Evolutionary conservation across 768 basidiomycete species (phyloP).

Genomic region (Termitomyces sp.): DNA sequence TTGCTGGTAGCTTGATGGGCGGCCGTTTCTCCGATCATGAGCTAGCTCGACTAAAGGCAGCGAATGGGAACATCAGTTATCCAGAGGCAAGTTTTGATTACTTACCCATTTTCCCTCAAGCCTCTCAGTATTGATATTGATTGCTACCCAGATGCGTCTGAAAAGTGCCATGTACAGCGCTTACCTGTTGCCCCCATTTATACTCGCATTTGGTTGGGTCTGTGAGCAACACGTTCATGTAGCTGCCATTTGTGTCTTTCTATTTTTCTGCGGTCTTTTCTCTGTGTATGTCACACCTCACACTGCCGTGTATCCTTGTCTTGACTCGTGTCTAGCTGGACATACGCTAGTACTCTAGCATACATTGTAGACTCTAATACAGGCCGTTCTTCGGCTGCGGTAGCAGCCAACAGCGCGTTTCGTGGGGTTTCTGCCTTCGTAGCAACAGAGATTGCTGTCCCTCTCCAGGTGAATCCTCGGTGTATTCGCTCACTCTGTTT

Average conservation of each 20-base stretch:
- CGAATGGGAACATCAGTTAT: conserved; percentile 35
- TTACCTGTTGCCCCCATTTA: conserved; percentile 51
- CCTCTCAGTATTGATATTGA: neutral
- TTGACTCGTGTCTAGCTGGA: conserved; percentile 27
- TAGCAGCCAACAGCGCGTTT: conserved; percentile 72
- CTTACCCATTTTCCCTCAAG: neutral
- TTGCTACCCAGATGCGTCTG: conserved; percentile 58
- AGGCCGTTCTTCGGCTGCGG: conserved; percentile 72
- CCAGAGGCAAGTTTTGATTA: conserved; percentile 55
- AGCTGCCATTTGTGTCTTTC: conserved; percentile 60
- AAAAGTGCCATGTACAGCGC: conserved; percentile 56
- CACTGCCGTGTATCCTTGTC: neutral
- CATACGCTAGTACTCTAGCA: conserved; percentile 68
- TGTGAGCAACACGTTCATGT: conserved; percentile 57
- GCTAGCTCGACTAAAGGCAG: conserved; percentile 30
- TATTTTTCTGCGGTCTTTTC: conserved; percentile 72
- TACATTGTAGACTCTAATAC: conserved; percentile 86
- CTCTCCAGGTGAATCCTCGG: conserved; percentile 48
- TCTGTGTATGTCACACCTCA: conserved; percentile 48
- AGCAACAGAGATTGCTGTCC: conserved; percentile 69
- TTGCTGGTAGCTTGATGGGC: conserved; percentile 36
- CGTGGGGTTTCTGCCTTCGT: conserved; percentile 66
- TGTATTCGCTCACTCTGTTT: neutral
- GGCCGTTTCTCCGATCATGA: conserved; percentile 41
- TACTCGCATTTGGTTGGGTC: conserved; percentile 74